phyloP scores from a whole-genome alignment of 371 early-diverging fungal species.

The Aphelidium insulamus region DNA sequence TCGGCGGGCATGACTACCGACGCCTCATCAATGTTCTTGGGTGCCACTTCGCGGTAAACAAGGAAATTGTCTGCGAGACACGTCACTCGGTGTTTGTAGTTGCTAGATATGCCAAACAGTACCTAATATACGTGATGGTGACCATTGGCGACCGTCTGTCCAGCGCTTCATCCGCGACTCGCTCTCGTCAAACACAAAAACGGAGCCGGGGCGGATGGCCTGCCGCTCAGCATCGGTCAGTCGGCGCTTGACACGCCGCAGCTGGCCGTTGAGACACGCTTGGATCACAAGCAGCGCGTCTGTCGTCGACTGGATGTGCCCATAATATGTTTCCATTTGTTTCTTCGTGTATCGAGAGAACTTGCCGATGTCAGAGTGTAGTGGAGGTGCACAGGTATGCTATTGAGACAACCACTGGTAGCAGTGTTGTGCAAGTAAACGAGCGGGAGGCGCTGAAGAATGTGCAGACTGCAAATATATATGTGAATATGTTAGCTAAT shows the following conservation, averaged over 20 bases:
- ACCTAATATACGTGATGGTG: constrained; percentile 54
- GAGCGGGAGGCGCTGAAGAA: too few relatives aligned
- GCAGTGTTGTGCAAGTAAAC: too few relatives aligned
- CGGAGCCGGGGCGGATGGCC: constrained; percentile 55
- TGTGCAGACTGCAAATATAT: too few relatives aligned
- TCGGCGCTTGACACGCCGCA: constrained; percentile 44
- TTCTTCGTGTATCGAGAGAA: too few relatives aligned
- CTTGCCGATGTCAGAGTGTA: too few relatives aligned
- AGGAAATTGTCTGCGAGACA: constrained; percentile 37
- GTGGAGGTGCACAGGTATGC: too few relatives aligned
- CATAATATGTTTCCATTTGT: constrained; percentile 51
- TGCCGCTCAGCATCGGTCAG: constrained; percentile 49
- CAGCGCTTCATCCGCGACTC: constrained; percentile 70
- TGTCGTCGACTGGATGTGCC: constrained; percentile 45
- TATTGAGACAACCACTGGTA: too few relatives aligned
- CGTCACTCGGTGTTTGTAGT: too few relatives aligned
- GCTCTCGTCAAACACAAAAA: constrained; percentile 67
- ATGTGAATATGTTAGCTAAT: too few relatives aligned
- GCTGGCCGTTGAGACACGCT: constrained; percentile 43
- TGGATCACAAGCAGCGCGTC: constrained; percentile 67
- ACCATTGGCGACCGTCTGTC: constrained; percentile 73
- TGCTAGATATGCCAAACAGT: too few relatives aligned
- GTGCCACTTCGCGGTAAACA: constrained; percentile 48
- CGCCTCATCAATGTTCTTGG: constrained; percentile 14
- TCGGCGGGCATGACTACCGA: constrained; percentile 2